phyloP scores from a whole-genome alignment of 805 yeast genomes.

The Yueomyces sp. region DNA sequence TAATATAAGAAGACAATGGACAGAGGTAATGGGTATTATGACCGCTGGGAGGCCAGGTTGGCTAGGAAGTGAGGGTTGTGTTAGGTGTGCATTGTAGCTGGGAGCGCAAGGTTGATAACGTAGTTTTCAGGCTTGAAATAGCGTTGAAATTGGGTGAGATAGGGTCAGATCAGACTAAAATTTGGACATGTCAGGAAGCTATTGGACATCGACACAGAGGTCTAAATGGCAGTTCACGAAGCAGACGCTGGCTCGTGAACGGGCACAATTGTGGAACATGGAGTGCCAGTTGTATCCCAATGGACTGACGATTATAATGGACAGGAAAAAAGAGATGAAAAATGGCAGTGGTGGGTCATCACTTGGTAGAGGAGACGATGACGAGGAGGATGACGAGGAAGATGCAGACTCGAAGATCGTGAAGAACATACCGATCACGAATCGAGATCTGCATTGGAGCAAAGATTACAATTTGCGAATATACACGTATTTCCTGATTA shows the following conservation, averaged over 20 bases:
- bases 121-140: too few species aligned
- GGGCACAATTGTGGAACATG: constrained; percentile 28
- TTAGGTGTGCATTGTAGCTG: too few species aligned
- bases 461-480: constrained; percentile 55
- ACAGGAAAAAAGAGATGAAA: constrained; percentile 8
- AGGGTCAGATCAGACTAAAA: too few species aligned
- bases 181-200: constrained; percentile 56
- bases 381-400: neutral
- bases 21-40: too few species aligned
- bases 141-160: too few species aligned
- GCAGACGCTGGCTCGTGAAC: constrained; percentile 36
- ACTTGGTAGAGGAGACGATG: neutral
- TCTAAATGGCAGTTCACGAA: constrained; percentile 69
- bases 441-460: constrained; percentile 28
- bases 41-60: too few species aligned
- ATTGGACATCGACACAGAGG: constrained; percentile 78
- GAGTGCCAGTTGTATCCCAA: constrained; percentile 25
- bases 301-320: constrained; percentile 24
- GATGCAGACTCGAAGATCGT: constrained; percentile 16
- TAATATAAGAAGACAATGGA: too few species aligned
- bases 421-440: constrained; percentile 28
- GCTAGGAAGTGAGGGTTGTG: too few species aligned
- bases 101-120: too few species aligned
- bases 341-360: neutral
- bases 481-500: constrained; percentile 62